Conservation (phyloP, 805 yeast species). For the Kodamaea nitidulidarum region DNA sequence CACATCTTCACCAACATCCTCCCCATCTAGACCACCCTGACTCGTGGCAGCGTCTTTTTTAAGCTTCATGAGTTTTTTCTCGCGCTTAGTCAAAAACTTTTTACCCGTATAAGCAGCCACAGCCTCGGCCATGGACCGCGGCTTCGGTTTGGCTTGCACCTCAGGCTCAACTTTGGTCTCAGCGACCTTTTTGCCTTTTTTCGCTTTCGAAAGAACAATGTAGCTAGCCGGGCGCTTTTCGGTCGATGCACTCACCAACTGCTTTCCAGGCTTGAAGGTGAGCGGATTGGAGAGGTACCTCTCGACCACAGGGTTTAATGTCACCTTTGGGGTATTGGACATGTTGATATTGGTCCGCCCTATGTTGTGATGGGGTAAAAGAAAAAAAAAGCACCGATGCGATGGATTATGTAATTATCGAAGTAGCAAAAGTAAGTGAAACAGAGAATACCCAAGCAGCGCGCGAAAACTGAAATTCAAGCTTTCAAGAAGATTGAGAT, state of each 20-base stretch:
- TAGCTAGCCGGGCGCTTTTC: conserved; percentile 47
- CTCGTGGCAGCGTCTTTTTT: conserved; percentile 20
- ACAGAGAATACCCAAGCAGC: too few relatives aligned
- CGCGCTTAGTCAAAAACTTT: conserved; percentile 47
- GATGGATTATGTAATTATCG: too few relatives aligned
- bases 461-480: too few relatives aligned
- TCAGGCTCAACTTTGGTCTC: background rate
- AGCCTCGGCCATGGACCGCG: conserved; percentile 54
- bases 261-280: conserved; percentile 58
- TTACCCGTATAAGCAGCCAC: conserved; percentile 56
- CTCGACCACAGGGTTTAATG: conserved; percentile 54
- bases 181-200: conserved; percentile 1
- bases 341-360: background rate
- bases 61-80: conserved; percentile 27
- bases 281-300: conserved; percentile 59
- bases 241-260: conserved; percentile 41
- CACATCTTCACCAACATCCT: background rate
- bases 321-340: conserved; percentile 3
- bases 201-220: conserved; percentile 30
- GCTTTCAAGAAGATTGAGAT: too few relatives aligned
- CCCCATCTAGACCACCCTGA: too few relatives aligned
- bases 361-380: too few relatives aligned
- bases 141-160: conserved; percentile 24
- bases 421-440: too few relatives aligned
- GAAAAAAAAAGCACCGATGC: too few relatives aligned